These are phyloP conservation scores for Rhizoclosmatium globosum DNA, from an alignment of 192 early-diverging fungal genomes.

Conservation along the genomic window DNA sequence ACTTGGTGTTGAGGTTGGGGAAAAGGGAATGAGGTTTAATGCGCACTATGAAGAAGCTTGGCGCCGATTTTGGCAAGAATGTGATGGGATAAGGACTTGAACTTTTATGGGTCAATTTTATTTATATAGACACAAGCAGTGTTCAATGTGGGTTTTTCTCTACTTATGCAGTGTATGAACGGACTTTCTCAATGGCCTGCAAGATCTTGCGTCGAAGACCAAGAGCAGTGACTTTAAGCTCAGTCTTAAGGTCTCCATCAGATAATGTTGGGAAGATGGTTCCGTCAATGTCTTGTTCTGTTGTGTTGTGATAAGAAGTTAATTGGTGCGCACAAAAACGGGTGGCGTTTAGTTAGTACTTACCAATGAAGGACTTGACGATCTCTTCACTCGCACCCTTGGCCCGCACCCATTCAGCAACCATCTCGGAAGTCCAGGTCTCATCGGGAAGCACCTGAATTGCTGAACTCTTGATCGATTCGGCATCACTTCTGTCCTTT, in stretches of 20 bases:
- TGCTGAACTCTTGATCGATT: background rate
- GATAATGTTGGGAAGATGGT: background rate
- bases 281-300: background rate
- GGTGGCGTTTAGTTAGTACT: background rate
- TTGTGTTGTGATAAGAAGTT: background rate
- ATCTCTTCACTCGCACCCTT: background rate
- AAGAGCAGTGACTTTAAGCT: background rate
- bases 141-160: background rate
- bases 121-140: background rate
- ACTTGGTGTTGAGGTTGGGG: conserved; percentile 3
- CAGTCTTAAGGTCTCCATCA: background rate
- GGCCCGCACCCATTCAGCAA: conserved; percentile 18
- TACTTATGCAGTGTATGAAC: background rate
- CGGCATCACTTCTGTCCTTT: background rate
- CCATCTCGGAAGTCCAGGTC: conserved; percentile 9
- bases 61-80: conserved; percentile 3
- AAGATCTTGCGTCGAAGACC: conserved; percentile 6
- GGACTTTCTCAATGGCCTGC: background rate
- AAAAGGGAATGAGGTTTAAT: background rate
- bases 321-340: background rate
- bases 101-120: background rate
- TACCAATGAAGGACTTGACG: background rate
- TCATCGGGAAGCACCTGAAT: background rate
- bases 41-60: background rate
- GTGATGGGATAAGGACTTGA: background rate